Conservation (phyloP, 768 basidiomycete genomes). For the Cubamyces lactineus region DNA sequence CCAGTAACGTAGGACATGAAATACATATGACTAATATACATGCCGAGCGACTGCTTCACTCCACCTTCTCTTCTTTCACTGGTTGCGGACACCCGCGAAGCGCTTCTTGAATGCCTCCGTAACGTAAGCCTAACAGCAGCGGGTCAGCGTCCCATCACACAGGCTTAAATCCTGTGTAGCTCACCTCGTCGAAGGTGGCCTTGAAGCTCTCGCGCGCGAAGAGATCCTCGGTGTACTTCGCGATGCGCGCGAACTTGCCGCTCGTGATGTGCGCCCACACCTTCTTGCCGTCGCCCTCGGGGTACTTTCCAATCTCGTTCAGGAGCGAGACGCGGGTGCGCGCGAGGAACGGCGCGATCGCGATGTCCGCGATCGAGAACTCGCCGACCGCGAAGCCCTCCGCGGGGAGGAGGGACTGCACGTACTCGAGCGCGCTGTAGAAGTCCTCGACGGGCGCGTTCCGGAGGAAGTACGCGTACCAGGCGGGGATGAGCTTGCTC, state of each 20-base stretch:
- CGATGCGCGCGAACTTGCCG: conserved; percentile 53
- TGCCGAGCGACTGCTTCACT: too few species aligned
- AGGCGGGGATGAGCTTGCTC: conserved; percentile 48
- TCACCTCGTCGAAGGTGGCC: conserved; percentile 57
- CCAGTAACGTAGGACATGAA: too few species aligned
- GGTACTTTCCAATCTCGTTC: conserved; percentile 57
- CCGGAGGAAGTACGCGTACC: conserved; percentile 40
- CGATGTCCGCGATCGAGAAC: conserved; percentile 67
- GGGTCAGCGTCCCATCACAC: background rate
- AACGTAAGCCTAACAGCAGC: conserved; percentile 24
- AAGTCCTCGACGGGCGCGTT: conserved; percentile 47
- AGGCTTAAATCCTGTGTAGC: conserved; percentile 23
- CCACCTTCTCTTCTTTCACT: too few species aligned
- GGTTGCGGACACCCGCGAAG: too few species aligned
- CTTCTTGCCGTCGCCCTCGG: conserved; percentile 50
- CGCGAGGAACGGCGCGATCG: conserved; percentile 63
- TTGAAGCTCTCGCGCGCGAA: conserved; percentile 56
- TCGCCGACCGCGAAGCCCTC: conserved; percentile 48
- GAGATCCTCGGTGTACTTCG: conserved; percentile 51
- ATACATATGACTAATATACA: too few species aligned
- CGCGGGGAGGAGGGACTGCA: conserved; percentile 54
- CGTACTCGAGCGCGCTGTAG: conserved; percentile 45
- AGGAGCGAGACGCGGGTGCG: conserved; percentile 47
- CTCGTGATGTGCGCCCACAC: conserved; percentile 43
- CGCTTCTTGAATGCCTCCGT: conserved; percentile 14